These are phyloP conservation scores for Candida ponderosae DNA, from an alignment of 805 yeast species.

Conservation along the genomic window DNA sequence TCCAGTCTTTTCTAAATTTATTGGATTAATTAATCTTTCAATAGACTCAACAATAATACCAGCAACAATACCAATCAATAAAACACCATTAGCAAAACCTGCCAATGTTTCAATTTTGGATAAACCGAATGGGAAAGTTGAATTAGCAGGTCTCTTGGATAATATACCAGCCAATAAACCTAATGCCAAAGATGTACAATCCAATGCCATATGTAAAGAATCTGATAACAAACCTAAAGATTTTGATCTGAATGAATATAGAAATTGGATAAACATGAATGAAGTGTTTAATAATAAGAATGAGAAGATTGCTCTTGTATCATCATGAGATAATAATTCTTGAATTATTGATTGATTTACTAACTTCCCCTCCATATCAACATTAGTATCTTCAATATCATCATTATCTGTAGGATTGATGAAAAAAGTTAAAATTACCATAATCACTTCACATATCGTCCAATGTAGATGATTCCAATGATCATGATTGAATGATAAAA, in stretches of 20 bases:
- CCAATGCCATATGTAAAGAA: constrained; percentile 93
- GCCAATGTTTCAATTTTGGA: constrained; percentile 83
- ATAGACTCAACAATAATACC: constrained; percentile 84
- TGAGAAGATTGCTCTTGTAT: constrained; percentile 83
- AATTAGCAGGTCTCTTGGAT: constrained; percentile 50
- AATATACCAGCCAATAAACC: constrained; percentile 82
- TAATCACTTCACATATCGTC: constrained; percentile 8
- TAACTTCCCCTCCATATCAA: too few species aligned
- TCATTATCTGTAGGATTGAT: constrained; percentile 8
- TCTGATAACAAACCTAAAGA: constrained; percentile 89
- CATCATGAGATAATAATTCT: constrained; percentile 34
- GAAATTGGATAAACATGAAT: constrained; percentile 89
- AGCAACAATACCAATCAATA: constrained; percentile 80
- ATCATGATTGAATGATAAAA: constrained; percentile 23
- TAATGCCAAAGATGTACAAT: constrained; percentile 81
- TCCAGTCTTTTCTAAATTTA: constrained; percentile 66
- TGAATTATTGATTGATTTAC: constrained; percentile 7
- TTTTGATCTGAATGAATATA: constrained; percentile 88
- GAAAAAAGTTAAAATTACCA: constrained; percentile 6
- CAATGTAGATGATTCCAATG: constrained; percentile 4
- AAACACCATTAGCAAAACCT: constrained; percentile 91
- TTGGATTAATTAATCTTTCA: constrained; percentile 74
- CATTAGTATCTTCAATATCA: neutral
- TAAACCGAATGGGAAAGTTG: constrained; percentile 82
- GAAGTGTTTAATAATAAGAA: constrained; percentile 79